Evolutionary conservation across 257 asterid genomes (phyloP).

Genomic region (Nicotiana undulata): DNA sequence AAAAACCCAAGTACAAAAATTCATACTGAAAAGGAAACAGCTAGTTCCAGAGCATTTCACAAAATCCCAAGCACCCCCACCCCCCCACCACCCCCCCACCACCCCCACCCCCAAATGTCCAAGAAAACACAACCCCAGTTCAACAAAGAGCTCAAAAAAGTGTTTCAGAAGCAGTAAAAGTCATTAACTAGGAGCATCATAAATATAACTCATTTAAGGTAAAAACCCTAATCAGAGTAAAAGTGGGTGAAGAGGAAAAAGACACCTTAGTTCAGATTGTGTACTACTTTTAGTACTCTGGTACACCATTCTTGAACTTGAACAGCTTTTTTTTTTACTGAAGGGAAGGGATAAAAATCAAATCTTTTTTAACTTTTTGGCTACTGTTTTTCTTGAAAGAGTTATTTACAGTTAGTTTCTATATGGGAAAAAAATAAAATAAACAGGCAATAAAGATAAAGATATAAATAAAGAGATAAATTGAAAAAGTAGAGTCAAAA

Average conservation of each 20-base stretch:
- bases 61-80: conserved; percentile 12
- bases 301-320: conserved; percentile 16
- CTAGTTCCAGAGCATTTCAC: conserved; percentile 8
- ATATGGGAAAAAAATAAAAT: background rate
- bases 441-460: conserved; percentile 24
- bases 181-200: conserved; percentile 20
- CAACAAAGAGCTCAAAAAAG: conserved; percentile 14
- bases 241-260: conserved; percentile 18
- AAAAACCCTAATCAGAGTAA: conserved; percentile 22
- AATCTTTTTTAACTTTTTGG: background rate
- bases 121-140: conserved; percentile 22
- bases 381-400: background rate
- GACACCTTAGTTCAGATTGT: conserved; percentile 25
- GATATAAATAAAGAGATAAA: conserved; percentile 22
- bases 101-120: background rate
- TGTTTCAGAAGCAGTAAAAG: conserved; percentile 12
- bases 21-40: conserved; percentile 4
- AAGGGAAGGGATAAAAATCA: background rate
- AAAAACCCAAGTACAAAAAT: conserved; percentile 5
- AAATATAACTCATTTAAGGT: conserved; percentile 18
- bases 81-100: conserved; percentile 8
- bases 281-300: conserved; percentile 20
- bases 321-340: background rate
- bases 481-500: conserved; percentile 8
- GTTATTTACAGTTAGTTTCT: background rate